Evolutionary conservation across 1,139 yeast species (phyloP).

Genomic region (Suhomyces chickasaworum): DNA sequence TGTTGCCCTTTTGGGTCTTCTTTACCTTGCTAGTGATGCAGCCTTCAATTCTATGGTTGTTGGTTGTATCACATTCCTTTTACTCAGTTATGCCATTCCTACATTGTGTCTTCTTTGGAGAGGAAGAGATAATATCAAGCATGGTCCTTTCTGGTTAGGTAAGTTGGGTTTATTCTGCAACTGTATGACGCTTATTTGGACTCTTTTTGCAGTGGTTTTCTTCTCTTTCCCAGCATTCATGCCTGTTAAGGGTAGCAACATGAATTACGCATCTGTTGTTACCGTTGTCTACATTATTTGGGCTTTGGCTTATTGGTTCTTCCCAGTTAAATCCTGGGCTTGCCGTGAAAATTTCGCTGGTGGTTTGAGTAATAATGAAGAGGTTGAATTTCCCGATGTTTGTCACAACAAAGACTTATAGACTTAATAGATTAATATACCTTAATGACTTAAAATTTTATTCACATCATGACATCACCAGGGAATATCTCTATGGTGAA

Average conservation of each 20-base stretch:
- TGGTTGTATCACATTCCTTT: conserved; percentile 48
- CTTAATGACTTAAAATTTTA: background rate
- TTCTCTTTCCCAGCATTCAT: conserved; percentile 67
- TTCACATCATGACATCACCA: too few species aligned
- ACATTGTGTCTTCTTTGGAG: conserved; percentile 53
- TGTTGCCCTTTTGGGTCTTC: conserved; percentile 44
- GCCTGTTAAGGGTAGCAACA: conserved; percentile 62
- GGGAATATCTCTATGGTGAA: too few species aligned
- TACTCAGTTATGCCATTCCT: conserved; percentile 45
- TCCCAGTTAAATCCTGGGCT: conserved; percentile 43
- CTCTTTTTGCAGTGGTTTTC: conserved; percentile 59
- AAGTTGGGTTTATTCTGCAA: conserved; percentile 59
- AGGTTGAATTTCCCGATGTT: conserved; percentile 50
- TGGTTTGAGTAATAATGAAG: conserved; percentile 44
- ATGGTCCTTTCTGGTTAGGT: conserved; percentile 69
- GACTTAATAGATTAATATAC: conserved; percentile 10
- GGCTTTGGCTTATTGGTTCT: conserved; percentile 60
- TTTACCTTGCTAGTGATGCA: conserved; percentile 44
- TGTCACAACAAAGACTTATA: conserved; percentile 28
- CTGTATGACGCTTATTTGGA: conserved; percentile 58
- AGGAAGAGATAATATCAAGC: conserved; percentile 61
- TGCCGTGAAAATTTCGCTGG: conserved; percentile 49
- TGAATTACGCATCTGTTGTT: conserved; percentile 75
- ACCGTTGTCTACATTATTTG: conserved; percentile 56
- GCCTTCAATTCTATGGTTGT: conserved; percentile 51